Conservation (phyloP, 805 yeast genomes). For the Teunomyces stri region DNA sequence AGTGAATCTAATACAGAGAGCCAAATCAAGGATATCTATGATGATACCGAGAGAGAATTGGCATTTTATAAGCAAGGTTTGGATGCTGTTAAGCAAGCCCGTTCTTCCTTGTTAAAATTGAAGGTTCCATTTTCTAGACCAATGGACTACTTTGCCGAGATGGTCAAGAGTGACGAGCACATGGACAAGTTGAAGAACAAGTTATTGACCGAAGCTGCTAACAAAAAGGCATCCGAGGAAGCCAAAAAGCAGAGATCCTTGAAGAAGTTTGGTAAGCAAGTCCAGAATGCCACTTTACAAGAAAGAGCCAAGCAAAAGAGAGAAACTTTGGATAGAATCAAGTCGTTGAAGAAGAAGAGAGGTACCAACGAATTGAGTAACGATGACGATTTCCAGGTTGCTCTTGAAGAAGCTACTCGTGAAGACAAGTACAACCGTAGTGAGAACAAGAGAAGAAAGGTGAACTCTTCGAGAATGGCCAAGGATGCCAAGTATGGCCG, state of each 20-base stretch:
- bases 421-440: conserved; percentile 43
- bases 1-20: conserved; percentile 59
- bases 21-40: conserved; percentile 81
- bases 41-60: conserved; percentile 93
- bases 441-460: conserved; percentile 51
- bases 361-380: conserved; percentile 66
- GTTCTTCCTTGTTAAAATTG: conserved; percentile 60
- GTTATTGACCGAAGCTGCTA: conserved; percentile 73
- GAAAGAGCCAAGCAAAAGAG: conserved; percentile 91
- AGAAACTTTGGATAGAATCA: conserved; percentile 86
- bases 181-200: conserved; percentile 90
- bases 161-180: conserved; percentile 97
- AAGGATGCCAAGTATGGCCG: conserved; percentile 72
- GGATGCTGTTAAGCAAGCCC: conserved; percentile 74
- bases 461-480: conserved; percentile 64
- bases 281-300: conserved; percentile 88
- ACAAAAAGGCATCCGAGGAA: conserved; percentile 87
- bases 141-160: conserved; percentile 94
- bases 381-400: conserved; percentile 80
- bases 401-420: conserved; percentile 86
- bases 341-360: conserved; percentile 87
- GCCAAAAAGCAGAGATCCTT: conserved; percentile 92
- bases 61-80: conserved; percentile 95
- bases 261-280: conserved; percentile 97
- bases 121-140: conserved; percentile 92